phyloP scores from a whole-genome alignment of 257 asterid species.

The Thymus quinquecostatus region DNA sequence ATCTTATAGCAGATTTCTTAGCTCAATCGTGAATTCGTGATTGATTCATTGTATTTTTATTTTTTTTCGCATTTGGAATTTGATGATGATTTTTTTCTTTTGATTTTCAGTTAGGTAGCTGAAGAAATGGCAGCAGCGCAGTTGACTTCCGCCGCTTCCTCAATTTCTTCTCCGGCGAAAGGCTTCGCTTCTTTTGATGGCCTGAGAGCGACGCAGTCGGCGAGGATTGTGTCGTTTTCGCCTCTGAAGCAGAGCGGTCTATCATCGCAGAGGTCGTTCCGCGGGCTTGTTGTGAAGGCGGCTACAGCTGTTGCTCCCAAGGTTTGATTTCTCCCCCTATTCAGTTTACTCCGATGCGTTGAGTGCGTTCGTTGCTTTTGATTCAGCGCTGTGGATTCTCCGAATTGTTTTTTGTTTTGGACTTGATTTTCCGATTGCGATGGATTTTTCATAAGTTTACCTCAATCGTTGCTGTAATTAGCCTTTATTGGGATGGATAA shows the following conservation, averaged over 20 bases:
- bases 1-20: background rate
- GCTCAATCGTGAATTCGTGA: background rate
- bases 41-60: background rate
- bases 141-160: constrained; percentile 67
- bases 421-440: background rate
- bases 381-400: background rate
- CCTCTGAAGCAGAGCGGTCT: constrained; percentile 52
- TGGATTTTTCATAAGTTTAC: background rate
- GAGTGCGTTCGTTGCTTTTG: background rate
- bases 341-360: background rate
- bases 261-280: constrained; percentile 45
- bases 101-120: constrained; percentile 18
- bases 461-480: no score
- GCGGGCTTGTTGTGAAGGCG: constrained; percentile 79
- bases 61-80: background rate
- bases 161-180: constrained; percentile 71
- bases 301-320: constrained; percentile 89
- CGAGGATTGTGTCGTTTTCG: constrained; percentile 49
- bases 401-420: background rate
- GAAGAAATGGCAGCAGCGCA: constrained; percentile 81
- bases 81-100: background rate
- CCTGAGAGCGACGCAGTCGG: constrained; percentile 56
- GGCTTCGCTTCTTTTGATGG: constrained; percentile 84
- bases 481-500: no score
- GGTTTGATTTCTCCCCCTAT: constrained; percentile 40